These are phyloP conservation scores for Zhuliangozyma parablackwelliae DNA, from an alignment of 1,139 yeast species.

Conservation along the genomic window DNA sequence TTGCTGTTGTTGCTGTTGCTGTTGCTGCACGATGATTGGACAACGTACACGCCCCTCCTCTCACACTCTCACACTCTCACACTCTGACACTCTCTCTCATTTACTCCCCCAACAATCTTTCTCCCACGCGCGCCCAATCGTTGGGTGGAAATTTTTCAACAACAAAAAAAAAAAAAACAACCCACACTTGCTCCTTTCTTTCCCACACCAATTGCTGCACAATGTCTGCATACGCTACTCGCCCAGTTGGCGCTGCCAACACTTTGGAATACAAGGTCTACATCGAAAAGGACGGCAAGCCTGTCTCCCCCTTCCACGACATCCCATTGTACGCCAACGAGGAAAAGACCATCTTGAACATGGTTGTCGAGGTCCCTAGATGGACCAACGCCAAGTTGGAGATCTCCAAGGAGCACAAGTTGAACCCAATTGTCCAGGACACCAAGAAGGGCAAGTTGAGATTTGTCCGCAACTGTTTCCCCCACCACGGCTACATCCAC, in stretches of 20 bases:
- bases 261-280: constrained; percentile 85
- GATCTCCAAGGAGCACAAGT: constrained; percentile 65
- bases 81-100: too few relatives aligned
- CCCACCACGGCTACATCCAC: constrained; percentile 93
- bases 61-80: too few relatives aligned
- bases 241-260: constrained; percentile 90
- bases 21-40: too few relatives aligned
- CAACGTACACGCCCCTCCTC: too few relatives aligned
- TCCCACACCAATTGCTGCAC: too few relatives aligned
- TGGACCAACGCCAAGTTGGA: constrained; percentile 95
- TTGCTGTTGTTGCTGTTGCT: too few relatives aligned
- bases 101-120: too few relatives aligned
- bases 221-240: constrained; percentile 66
- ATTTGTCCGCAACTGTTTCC: constrained; percentile 88
- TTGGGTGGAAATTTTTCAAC: too few relatives aligned
- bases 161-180: too few relatives aligned
- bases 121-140: too few relatives aligned
- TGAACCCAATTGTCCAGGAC: constrained; percentile 93
- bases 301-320: constrained; percentile 68
- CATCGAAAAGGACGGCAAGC: constrained; percentile 46
- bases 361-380: constrained; percentile 93
- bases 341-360: constrained; percentile 64
- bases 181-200: too few relatives aligned
- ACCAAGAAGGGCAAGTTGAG: constrained; percentile 85
- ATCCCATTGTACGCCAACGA: constrained; percentile 71